A percentile compares a stretch with the other conserved stretches of the same genome.
These are phyloP conservation scores for Colletotrichum zoysiae DNA, from an alignment of 2,329 filamentous ascomycete genomes.

Conservation along the genomic window DNA sequence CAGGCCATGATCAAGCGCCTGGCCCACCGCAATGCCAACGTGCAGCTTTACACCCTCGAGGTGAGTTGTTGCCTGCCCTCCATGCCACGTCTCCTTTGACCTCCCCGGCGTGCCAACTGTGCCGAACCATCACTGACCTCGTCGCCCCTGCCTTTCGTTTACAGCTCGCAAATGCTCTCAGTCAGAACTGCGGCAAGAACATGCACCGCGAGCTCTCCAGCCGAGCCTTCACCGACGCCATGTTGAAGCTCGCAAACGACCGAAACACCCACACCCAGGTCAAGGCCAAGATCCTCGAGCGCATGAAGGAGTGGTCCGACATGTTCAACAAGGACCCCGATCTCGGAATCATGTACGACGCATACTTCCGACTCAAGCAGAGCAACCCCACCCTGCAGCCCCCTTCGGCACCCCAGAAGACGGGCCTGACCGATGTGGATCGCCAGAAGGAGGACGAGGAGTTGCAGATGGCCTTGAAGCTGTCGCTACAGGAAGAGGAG, in stretches of 20 bases:
- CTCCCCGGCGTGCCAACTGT: not conserved
- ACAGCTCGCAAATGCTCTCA: slow-evolving; percentile 88
- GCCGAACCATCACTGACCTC: slow-evolving; percentile 23
- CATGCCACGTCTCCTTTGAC: not conserved
- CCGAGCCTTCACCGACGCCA: slow-evolving; percentile 92
- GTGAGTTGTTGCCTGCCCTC: slow-evolving; percentile 56
- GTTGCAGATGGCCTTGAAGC: slow-evolving; percentile 92
- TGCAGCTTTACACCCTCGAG: slow-evolving; percentile 94
- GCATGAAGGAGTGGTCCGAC: slow-evolving; percentile 95
- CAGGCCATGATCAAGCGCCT: slow-evolving; percentile 92
- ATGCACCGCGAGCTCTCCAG: slow-evolving; percentile 93
- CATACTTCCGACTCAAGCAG: slow-evolving; percentile 87
- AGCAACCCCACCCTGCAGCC: slow-evolving; percentile 89
- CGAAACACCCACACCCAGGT: slow-evolving; percentile 96
- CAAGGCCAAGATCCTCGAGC: slow-evolving; percentile 95
- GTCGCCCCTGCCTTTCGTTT: not conserved
- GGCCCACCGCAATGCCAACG: slow-evolving; percentile 94
- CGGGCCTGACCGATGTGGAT: slow-evolving; percentile 88
- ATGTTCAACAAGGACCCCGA: slow-evolving; percentile 93
- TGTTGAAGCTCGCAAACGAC: slow-evolving; percentile 91
- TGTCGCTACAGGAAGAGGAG: slow-evolving; percentile 91
- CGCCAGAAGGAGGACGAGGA: slow-evolving; percentile 97
- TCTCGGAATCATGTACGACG: slow-evolving; percentile 96
- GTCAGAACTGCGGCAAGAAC: slow-evolving; percentile 88
- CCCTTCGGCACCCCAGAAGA: slow-evolving; percentile 94